Base-by-base conservation (phyloP, 2,329 filamentous ascomycete species). In the Cladorrhinum sp. region DNA sequence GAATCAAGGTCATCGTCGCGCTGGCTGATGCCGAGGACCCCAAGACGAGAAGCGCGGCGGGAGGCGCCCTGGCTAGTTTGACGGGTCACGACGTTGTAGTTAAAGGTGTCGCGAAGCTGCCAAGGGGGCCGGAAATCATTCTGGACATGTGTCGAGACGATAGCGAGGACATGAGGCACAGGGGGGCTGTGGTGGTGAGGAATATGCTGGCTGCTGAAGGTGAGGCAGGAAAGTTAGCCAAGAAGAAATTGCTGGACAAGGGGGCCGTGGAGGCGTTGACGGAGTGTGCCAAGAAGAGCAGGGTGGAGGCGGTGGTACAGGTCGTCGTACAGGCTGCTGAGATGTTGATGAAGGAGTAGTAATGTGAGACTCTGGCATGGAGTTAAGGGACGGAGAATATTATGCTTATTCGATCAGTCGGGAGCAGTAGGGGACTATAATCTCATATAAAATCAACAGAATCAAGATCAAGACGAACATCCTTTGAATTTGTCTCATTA, bases 1-100 rank as follows among this genome's bases (percentile, higher is more conserved):
- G 93, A 0, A 75, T 98, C 48, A 89, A 96, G 70, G 86, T 98
- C 41, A 79, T 99, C 0, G 83, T 97, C 12, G 95, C 93, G 0
- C 84, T 99, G 36, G 88, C 92, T 0, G 93, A 98, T 70, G 87
- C 91, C 1, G 90, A 96, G 55, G 92, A 98, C 66, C 75, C 84
- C 6, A 86, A 85, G 0, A 96, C 92, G 0, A 81, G 93, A 27
- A 86, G 87, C 52, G 95, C 92, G 0, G 93, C 95, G 0, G 92
- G 93, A 2, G 95, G 95, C 1, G 93, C 92, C 0, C 74, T 99
- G 54, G 95, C 93, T 0, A 90, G 90, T 75, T 76, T 99, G 23
- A 92, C 92, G 0, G 85, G 86, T 27, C 92, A 88, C 72, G 91
- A 95, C 67, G 81, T 83, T 1, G 89, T 91, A 0, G 88, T 93